Evolutionary conservation across 805 yeast species (phyloP).

Genomic region (Zygosaccharomyces pseudorouxii): DNA sequence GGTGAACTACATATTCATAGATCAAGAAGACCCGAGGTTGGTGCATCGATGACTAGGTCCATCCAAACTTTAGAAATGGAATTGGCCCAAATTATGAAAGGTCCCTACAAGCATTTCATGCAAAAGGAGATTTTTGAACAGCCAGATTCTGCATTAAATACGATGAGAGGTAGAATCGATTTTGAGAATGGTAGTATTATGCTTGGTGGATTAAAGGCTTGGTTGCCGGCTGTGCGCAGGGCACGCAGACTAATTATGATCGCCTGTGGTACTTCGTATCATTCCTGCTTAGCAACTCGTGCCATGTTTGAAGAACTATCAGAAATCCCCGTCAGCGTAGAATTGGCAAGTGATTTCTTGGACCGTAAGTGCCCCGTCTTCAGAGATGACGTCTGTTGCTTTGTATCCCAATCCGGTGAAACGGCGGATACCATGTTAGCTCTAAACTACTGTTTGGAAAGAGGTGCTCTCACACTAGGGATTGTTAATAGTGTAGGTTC

Average conservation of each 20-base stretch:
- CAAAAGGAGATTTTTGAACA: slow-evolving; percentile 98
- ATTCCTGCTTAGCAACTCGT: slow-evolving; percentile 96
- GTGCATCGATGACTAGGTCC: slow-evolving; percentile 89
- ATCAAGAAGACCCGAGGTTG: slow-evolving; percentile 71
- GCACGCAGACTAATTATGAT: slow-evolving; percentile 95
- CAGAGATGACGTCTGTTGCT: slow-evolving; percentile 95
- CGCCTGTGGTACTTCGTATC: slow-evolving; percentile 99
- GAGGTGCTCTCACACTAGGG: slow-evolving; percentile 97
- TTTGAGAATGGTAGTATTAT: slow-evolving; percentile 72
- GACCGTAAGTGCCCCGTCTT: slow-evolving; percentile 96
- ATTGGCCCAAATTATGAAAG: slow-evolving; percentile 96
- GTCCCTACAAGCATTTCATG: slow-evolving; percentile 94
- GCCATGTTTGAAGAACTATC: slow-evolving; percentile 94
- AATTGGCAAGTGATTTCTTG: slow-evolving; percentile 88
- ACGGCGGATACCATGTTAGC: slow-evolving; percentile 97
- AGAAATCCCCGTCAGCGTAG: slow-evolving; percentile 89
- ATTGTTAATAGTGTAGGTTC: slow-evolving; percentile 98
- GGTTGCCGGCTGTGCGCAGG: slow-evolving; percentile 83
- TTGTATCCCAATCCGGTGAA: slow-evolving; percentile 98
- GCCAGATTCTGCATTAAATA: slow-evolving; percentile 96
- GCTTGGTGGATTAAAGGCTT: slow-evolving; percentile 85
- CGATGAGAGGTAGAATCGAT: slow-evolving; percentile 99
- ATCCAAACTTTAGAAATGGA: slow-evolving; percentile 97
- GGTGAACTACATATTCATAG: slow-evolving; percentile 99
- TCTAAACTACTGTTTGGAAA: slow-evolving; percentile 88